Evolutionary conservation across 202 grass and related monocot genomes (phyloP).

Genomic region (Setaria italica): DNA sequence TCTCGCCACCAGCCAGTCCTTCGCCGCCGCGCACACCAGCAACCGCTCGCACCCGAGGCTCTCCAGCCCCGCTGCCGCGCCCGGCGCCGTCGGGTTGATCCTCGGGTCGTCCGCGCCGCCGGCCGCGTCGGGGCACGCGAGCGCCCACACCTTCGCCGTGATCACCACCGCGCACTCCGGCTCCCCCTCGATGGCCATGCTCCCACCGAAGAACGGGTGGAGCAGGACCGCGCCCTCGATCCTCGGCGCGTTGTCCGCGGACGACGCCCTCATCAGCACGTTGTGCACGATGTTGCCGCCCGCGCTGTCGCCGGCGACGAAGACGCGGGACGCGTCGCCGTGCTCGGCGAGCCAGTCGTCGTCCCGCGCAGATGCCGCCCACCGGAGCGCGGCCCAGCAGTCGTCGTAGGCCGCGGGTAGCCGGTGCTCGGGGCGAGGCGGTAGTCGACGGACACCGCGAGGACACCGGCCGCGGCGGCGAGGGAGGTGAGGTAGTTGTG

Average conservation of each 20-base stretch:
- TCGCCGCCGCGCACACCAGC: too few species aligned
- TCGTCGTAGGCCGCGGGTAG: conserved; percentile 66
- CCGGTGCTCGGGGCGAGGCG: conserved; percentile 61
- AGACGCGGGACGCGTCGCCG: conserved; percentile 53
- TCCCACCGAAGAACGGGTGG: conserved; percentile 61
- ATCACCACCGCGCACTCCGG: too few species aligned
- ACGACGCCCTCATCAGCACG: conserved; percentile 36
- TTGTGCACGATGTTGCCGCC: conserved; percentile 72
- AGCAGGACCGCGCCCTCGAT: conserved; percentile 60
- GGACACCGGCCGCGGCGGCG: conserved; percentile 40
- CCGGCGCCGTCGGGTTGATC: too few species aligned
- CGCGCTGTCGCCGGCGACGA: conserved; percentile 67
- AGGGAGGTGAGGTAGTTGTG: conserved; percentile 54
- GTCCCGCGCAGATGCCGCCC: conserved; percentile 54
- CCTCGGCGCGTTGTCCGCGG: conserved; percentile 1
- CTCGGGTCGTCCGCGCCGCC: too few species aligned
- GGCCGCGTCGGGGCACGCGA: too few species aligned
- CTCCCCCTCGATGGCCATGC: not conserved
- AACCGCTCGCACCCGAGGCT: too few species aligned
- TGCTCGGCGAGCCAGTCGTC: conserved; percentile 56
- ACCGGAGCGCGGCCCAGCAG: conserved; percentile 47
- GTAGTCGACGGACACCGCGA: conserved; percentile 66
- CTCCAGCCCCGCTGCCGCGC: too few species aligned
- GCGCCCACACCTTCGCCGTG: too few species aligned
- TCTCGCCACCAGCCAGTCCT: too few species aligned